Base-by-base conservation (phyloP, 2,329 filamentous ascomycete species). In the Immersiporthe knoxdaviesiana region DNA sequence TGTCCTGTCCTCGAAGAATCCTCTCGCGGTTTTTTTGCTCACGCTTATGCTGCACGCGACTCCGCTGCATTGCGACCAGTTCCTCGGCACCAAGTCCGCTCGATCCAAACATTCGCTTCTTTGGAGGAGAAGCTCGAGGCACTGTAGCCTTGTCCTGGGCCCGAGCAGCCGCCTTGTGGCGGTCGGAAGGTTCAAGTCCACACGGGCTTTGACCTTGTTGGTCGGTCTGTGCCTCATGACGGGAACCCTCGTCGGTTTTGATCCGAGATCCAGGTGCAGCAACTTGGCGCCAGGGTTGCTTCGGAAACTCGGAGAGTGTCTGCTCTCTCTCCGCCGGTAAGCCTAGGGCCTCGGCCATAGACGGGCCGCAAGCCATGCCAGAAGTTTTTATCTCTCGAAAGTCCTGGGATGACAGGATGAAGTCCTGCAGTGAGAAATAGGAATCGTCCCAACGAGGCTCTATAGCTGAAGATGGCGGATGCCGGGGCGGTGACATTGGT, bases 391-490 rank as follows among this genome's bases (percentile, higher is more conserved):
- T 76, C 27, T 85, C 83, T 52, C 75, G 75, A n/a, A 84, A 68
- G 58, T 85, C 83, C 70, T 85, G 82, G 3, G 83, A 82, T 1
- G 83, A 84, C 11, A 84, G 73, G 1, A 79, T 70, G 0, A 84
- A 68, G 71, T 85, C 84, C 69, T 85, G 84, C 0, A 83, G 84
- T 1, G 79, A 82, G 50, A 83, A 75, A 65, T 81, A 79, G 0
- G 79, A 74, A 16, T 81, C 72, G 2, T 74, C 73, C 10, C 41
- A 3, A n/a, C 16, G 27, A 21, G 12, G 14, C 4, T 27, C 35
- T 3, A 2, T 47, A 3, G 21, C 30, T 27, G 24, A 3, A 18
- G 7, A 11, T 16, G 37, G 32, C 44, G 16, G 18, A 65, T 60
- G 35, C 37, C n/a, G 12, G 50, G 44, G 30, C 16, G 37, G 4